These are phyloP conservation scores for Rhynchospora pubera DNA, from an alignment of 176 grass and related monocot species.

Conservation along the genomic window DNA sequence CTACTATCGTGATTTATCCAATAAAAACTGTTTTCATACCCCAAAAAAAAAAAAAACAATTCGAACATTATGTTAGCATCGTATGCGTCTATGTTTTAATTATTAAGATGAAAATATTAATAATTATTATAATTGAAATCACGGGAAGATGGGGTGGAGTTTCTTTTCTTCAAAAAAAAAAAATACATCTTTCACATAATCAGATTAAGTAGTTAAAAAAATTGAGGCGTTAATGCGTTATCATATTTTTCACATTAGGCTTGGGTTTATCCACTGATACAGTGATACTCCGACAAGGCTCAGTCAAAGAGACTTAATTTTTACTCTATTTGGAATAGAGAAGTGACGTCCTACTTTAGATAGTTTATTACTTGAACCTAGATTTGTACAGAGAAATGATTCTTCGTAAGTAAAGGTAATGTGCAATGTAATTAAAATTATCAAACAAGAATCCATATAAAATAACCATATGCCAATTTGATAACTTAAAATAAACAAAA, in stretches of 20 bases:
- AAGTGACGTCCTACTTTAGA: neutral
- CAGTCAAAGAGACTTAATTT: neutral
- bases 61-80: too few species aligned
- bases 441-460: neutral
- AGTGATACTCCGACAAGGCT: neutral
- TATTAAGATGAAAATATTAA: too few species aligned
- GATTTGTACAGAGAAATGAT: neutral
- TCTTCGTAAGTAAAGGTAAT: neutral
- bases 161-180: neutral
- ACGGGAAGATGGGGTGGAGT: too few species aligned
- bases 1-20: too few species aligned
- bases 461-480: neutral
- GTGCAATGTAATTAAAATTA: neutral
- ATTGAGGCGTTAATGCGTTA: neutral
- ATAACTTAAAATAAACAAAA: neutral
- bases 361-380: neutral
- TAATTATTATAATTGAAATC: too few species aligned
- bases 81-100: too few species aligned
- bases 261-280: neutral
- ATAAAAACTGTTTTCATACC: too few species aligned
- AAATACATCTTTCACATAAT: neutral
- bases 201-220: neutral
- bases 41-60: too few species aligned
- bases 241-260: neutral
- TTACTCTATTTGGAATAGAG: neutral